A percentile compares a stretch with the other conserved stretches of the same genome.
phyloP scores from a whole-genome alignment of 257 asterid species.

The Salvia hispanica region DNA sequence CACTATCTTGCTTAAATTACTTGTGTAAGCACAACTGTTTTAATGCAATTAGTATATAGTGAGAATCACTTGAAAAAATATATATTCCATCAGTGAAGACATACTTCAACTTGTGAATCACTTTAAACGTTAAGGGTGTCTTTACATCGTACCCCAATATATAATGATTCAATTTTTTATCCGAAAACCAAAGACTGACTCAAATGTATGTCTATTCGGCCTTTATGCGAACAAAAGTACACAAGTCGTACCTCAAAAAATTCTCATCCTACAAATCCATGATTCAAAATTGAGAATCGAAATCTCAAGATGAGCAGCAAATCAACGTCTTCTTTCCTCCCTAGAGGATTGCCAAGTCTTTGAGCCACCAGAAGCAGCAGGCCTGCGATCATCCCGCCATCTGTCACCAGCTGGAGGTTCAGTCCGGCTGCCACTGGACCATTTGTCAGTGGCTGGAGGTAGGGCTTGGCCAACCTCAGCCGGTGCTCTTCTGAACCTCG shows the following conservation, averaged over 20 bases:
- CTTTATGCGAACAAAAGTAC: too few species aligned
- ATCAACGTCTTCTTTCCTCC: slow-evolving; percentile 7
- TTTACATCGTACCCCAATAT: too few species aligned
- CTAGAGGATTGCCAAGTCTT: slow-evolving; percentile 27
- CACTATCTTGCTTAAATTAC: too few species aligned
- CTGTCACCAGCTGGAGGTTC: slow-evolving; percentile 13
- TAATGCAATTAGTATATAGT: too few species aligned
- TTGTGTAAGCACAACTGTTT: too few species aligned
- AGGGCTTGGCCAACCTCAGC: slow-evolving; percentile 12
- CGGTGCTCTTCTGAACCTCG: slow-evolving; percentile 23
- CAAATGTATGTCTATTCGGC: too few species aligned
- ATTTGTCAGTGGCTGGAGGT: slow-evolving; percentile 21
- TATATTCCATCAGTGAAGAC: too few species aligned
- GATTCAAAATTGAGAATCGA: neutral
- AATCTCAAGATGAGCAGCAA: neutral
- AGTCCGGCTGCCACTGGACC: slow-evolving; percentile 16
- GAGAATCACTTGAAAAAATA: too few species aligned
- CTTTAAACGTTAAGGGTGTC: too few species aligned
- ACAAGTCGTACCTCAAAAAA: neutral
- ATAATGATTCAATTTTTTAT: too few species aligned
- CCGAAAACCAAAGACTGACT: too few species aligned
- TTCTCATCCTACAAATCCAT: neutral
- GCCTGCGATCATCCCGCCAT: slow-evolving; percentile 26
- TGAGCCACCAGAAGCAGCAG: neutral
- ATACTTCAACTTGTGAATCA: too few species aligned